Percentiles rank a stretch among this genome's conserved stretches.
phyloP scores from a whole-genome alignment of 169 alveolate species.

The Cryptosporidium andersoni region DNA sequence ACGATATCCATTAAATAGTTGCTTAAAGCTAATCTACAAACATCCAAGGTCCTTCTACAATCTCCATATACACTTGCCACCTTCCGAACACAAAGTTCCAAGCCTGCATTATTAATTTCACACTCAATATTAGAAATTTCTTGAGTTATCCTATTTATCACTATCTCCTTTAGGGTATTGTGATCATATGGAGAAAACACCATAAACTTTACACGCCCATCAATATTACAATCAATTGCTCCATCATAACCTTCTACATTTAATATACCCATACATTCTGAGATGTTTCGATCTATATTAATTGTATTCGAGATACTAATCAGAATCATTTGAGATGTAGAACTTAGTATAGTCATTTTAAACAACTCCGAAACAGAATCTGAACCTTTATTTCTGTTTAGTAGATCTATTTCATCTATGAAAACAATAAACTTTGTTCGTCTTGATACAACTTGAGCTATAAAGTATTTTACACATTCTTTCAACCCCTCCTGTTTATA shows the following conservation, averaged over 20 bases:
- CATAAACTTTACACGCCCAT: slow-evolving; percentile 29
- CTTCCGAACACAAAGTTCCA: slow-evolving; percentile 64
- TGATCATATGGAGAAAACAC: slow-evolving; percentile 58
- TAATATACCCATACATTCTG: slow-evolving; percentile 3
- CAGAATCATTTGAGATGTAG: slow-evolving; percentile 26
- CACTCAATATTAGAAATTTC: background rate
- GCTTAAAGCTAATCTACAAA: slow-evolving; percentile 30
- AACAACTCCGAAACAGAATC: slow-evolving; percentile 18
- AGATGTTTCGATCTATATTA: slow-evolving; percentile 21
- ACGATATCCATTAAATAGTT: slow-evolving; percentile 21
- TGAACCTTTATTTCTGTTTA: background rate
- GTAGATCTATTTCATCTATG: slow-evolving; percentile 54
- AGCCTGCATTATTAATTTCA: slow-evolving; percentile 31
- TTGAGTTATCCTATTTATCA: slow-evolving; percentile 11
- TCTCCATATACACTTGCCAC: slow-evolving; percentile 64
- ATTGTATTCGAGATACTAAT: slow-evolving; percentile 30
- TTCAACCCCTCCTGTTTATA: slow-evolving; percentile 15
- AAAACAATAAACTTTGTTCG: slow-evolving; percentile 17
- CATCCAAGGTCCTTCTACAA: slow-evolving; percentile 69
- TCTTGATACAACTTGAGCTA: slow-evolving; percentile 7
- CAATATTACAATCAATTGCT: background rate
- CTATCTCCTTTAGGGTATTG: slow-evolving; percentile 42
- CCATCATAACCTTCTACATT: too few species aligned
- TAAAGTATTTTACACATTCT: slow-evolving; percentile 24
- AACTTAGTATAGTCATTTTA: slow-evolving; percentile 23